These are phyloP conservation scores for Groenewaldozyma tartarivorans DNA, from an alignment of 805 yeast species.

Conservation along the genomic window DNA sequence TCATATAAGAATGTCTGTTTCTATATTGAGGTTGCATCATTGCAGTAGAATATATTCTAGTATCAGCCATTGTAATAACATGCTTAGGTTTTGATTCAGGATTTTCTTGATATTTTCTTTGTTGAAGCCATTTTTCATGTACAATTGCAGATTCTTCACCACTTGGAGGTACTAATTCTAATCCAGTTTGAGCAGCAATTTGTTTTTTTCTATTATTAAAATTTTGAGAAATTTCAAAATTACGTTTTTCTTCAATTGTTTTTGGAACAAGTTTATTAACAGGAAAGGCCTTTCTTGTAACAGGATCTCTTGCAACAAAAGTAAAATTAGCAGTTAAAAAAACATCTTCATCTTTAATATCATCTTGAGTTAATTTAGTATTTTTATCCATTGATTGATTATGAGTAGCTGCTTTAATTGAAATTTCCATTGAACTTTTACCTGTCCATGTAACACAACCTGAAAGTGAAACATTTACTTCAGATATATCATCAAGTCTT, in stretches of 20 bases:
- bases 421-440: conserved; percentile 88
- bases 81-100: conserved; percentile 36
- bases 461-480: conserved; percentile 69
- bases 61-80: conserved; percentile 59
- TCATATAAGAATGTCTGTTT: conserved; percentile 88
- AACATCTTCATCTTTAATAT: conserved; percentile 55
- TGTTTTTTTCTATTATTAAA: conserved; percentile 80
- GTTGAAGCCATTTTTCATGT: conserved; percentile 60
- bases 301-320: conserved; percentile 90
- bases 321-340: conserved; percentile 88
- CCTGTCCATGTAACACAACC: conserved; percentile 97
- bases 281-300: conserved; percentile 81
- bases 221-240: conserved; percentile 80
- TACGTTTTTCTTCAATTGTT: conserved; percentile 67
- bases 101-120: conserved; percentile 21
- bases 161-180: conserved; percentile 56
- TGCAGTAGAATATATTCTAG: conserved; percentile 62
- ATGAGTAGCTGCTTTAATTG: conserved; percentile 78
- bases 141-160: conserved; percentile 63
- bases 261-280: conserved; percentile 73
- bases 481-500: conserved; percentile 67
- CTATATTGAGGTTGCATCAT: conserved; percentile 97
- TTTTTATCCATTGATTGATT: conserved; percentile 44
- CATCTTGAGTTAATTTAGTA: conserved; percentile 40
- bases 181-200: conserved; percentile 54